A percentile compares a stretch with the other conserved stretches of the same genome.
Conservation (phyloP, 306 rosid species). For the Cucumis sativus region Cucumber_9930_V3 NC_026660.2:6926501-6927000, state of each 20-base stretch:
- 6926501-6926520: background rate
- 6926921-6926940: no score
- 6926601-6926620: slow-evolving; percentile 78
- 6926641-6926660: slow-evolving; percentile 36
- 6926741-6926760: background rate
- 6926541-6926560: slow-evolving; percentile 94
- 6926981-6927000: no score
- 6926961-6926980: no score
- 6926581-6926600: slow-evolving; percentile 89
- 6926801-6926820: background rate
- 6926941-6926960: no score
- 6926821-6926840: background rate
- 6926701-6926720: slow-evolving; percentile 51
- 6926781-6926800: background rate
- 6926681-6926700: background rate
- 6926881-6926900: no score
- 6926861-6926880: no score
- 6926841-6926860: background rate
- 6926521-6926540: slow-evolving; percentile 69
- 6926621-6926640: slow-evolving; percentile 41
- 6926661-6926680: background rate
- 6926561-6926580: slow-evolving; percentile 86
- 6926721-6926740: slow-evolving; percentile 30
- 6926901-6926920: no score
- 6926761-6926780: background rate